Conservation (phyloP, 305 asterid species). For the Euphrasia arctica region DNA sequence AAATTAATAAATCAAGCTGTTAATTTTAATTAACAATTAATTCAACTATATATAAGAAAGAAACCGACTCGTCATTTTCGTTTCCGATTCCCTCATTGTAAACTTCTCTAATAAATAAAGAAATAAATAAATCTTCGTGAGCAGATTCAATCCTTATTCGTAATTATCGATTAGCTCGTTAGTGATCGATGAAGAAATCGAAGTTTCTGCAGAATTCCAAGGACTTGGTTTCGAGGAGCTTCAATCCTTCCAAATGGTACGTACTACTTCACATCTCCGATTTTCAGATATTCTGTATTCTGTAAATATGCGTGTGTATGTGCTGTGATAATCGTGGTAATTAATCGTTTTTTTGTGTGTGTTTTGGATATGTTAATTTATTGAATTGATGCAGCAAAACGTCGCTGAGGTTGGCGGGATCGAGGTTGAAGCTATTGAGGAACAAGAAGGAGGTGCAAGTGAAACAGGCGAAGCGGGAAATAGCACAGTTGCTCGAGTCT, state of each 20-base stretch:
- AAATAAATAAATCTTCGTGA: no score
- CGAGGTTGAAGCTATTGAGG: slow-evolving; percentile 76
- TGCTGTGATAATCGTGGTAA: background rate
- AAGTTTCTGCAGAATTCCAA: slow-evolving; percentile 65
- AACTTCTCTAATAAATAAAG: no score
- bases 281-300: slow-evolving; percentile 2
- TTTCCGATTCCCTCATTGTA: no score
- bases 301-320: background rate
- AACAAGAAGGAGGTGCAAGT: slow-evolving; percentile 79
- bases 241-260: slow-evolving; percentile 90
- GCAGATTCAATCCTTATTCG: no score
- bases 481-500: slow-evolving; percentile 73
- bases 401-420: slow-evolving; percentile 63
- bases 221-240: slow-evolving; percentile 72
- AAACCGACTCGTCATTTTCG: no score
- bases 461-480: slow-evolving; percentile 77
- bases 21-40: no score
- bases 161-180: slow-evolving; percentile 11
- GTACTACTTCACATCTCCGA: slow-evolving; percentile 4
- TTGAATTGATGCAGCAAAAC: slow-evolving; percentile 57
- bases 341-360: background rate
- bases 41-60: no score
- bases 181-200: slow-evolving; percentile 60
- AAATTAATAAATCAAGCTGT: no score
- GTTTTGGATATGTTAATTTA: background rate